phyloP scores from a whole-genome alignment of 139 green algal genomes.

The Chlamydomonas urium region DNA sequence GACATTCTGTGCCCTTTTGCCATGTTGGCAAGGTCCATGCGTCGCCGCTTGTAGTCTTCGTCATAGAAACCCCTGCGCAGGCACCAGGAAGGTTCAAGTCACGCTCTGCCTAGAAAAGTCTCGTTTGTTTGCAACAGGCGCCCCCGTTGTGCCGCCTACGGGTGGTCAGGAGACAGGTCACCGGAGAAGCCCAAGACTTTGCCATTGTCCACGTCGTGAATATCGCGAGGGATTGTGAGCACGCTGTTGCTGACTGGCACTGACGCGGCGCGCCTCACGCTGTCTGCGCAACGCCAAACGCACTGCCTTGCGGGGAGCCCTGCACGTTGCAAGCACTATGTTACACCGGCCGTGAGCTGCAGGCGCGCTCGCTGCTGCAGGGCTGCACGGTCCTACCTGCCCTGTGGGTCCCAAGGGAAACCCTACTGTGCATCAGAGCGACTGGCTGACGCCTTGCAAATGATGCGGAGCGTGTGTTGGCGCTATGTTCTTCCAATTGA shows the following conservation, averaged over 20 bases:
- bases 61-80: neutral
- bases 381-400: neutral
- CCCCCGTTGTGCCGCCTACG: neutral
- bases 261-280: no score
- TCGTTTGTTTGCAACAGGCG: neutral
- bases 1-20: neutral
- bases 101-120: neutral
- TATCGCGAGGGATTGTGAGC: slow-evolving; percentile 2
- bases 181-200: slow-evolving; percentile 69
- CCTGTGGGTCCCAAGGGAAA: no score
- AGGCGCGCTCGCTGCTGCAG: neutral
- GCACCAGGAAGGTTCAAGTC: neutral
- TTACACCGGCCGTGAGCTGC: neutral
- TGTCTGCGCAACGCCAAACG: no score
- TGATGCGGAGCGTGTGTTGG: neutral
- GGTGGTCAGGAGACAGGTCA: slow-evolving; percentile 50
- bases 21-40: neutral
- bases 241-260: neutral
- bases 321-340: no score
- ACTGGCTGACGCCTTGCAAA: no score
- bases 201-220: slow-evolving; percentile 71
- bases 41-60: neutral
- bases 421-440: no score
- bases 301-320: no score
- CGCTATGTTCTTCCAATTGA: neutral